These are phyloP conservation scores for Daldinia decipiens DNA, from an alignment of 495 filamentous ascomycete genomes.

Conservation along the genomic window DNA sequence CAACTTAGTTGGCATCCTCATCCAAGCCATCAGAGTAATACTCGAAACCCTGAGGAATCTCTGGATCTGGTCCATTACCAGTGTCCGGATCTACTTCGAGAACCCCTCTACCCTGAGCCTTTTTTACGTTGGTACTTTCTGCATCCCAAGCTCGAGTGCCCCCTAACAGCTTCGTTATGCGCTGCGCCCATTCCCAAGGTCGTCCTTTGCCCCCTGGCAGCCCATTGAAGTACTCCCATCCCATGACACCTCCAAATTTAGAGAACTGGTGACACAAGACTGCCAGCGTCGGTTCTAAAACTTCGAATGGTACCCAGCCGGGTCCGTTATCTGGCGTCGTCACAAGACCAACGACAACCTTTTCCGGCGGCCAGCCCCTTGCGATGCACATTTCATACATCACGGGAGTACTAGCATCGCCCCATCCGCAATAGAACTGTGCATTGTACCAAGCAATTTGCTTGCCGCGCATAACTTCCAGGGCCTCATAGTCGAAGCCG, in stretches of 20 bases:
- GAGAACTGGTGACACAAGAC: conserved; percentile 63
- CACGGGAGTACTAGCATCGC: conserved; percentile 65
- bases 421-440: conserved; percentile 89
- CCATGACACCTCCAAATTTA: conserved; percentile 82
- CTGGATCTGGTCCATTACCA: conserved; percentile 11
- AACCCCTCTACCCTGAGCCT: neutral
- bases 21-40: conserved; percentile 39
- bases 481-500: conserved; percentile 75
- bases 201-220: conserved; percentile 63
- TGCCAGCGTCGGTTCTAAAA: conserved; percentile 52
- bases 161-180: conserved; percentile 65
- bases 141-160: conserved; percentile 25
- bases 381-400: conserved; percentile 72
- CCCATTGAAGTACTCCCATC: conserved; percentile 88
- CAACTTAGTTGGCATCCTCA: conserved; percentile 9
- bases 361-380: conserved; percentile 69
- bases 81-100: conserved; percentile 34
- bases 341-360: conserved; percentile 76
- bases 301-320: conserved; percentile 52
- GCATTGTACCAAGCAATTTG: conserved; percentile 82
- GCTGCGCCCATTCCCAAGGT: conserved; percentile 78
- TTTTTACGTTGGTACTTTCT: neutral
- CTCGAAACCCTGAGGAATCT: conserved; percentile 33
- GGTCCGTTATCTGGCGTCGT: conserved; percentile 75
- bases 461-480: conserved; percentile 60